Conservation (phyloP, 1,284 basidiomycete genomes). For the Trametes pubescens region DNA sequence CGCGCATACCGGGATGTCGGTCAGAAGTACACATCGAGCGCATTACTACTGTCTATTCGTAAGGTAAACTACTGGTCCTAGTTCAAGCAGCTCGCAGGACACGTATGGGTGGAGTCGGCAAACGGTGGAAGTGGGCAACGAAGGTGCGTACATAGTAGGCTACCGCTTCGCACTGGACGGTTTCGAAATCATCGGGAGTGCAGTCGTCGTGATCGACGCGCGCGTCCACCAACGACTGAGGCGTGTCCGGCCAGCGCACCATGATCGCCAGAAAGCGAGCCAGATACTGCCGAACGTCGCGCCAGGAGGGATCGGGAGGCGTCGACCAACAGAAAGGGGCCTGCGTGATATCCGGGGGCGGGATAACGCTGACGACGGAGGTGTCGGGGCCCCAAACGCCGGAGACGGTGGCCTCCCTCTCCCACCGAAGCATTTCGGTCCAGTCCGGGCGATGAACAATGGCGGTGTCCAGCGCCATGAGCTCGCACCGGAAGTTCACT, state of each 20-base stretch:
- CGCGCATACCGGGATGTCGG: too few relatives aligned
- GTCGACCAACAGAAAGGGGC: not conserved
- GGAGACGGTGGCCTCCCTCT: not conserved
- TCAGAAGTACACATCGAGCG: too few relatives aligned
- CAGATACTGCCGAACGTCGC: not conserved
- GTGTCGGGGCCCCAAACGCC: not conserved
- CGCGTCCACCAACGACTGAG: not conserved
- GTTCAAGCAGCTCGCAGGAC: too few relatives aligned
- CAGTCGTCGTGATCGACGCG: not conserved
- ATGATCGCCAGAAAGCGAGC: not conserved
- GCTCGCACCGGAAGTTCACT: slow-evolving; percentile 5
- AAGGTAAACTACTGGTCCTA: too few relatives aligned
- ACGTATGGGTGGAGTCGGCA: not conserved
- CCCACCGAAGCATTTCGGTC: not conserved
- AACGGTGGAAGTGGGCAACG: not conserved
- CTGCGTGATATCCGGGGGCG: not conserved
- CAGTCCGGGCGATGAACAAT: not conserved
- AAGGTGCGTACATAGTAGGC: not conserved
- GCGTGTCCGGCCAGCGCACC: not conserved
- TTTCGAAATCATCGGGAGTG: not conserved
- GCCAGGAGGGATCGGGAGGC: not conserved
- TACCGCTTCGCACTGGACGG: not conserved
- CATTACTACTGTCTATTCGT: too few relatives aligned
- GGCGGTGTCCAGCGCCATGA: not conserved
- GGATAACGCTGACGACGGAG: not conserved